A percentile compares a stretch with the other conserved stretches of the same genome.
phyloP scores from a whole-genome alignment of 2,329 filamentous ascomycete genomes.

The Lasiodiplodia sp. region DNA sequence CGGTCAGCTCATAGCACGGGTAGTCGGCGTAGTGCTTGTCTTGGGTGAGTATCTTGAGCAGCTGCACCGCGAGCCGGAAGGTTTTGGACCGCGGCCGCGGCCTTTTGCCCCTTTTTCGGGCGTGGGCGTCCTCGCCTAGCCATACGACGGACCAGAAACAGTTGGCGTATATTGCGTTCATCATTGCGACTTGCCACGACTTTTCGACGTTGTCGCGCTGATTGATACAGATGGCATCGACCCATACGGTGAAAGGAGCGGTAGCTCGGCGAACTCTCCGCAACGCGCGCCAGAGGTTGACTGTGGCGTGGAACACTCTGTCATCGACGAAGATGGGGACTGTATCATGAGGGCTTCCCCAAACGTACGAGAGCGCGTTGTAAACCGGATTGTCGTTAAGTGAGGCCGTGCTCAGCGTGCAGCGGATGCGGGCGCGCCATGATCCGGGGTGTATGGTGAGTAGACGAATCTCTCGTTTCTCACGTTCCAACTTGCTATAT shows the following conservation, averaged over 20 bases:
- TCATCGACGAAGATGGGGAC: neutral
- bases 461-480: neutral
- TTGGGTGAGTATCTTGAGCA: neutral
- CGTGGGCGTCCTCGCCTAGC: constrained; percentile 16
- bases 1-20: neutral
- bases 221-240: constrained; percentile 42
- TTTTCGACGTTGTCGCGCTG: constrained; percentile 42
- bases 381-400: neutral
- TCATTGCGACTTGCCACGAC: constrained; percentile 44
- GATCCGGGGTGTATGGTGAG: neutral
- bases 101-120: neutral
- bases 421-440: neutral
- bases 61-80: neutral
- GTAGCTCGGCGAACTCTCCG: neutral
- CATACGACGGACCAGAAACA: constrained; percentile 25
- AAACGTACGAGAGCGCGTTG: neutral
- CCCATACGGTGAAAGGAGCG: constrained; percentile 36
- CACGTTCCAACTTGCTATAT: neutral
- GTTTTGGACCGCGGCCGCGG: neutral
- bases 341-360: neutral
- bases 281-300: neutral
- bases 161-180: constrained; percentile 42
- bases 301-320: neutral
- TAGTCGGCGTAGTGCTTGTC: neutral
- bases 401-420: neutral